These are phyloP conservation scores for Phytopythium cucurbitacearum DNA, from an alignment of 352 stramenopile genomes.

Conservation along the genomic window DNA sequence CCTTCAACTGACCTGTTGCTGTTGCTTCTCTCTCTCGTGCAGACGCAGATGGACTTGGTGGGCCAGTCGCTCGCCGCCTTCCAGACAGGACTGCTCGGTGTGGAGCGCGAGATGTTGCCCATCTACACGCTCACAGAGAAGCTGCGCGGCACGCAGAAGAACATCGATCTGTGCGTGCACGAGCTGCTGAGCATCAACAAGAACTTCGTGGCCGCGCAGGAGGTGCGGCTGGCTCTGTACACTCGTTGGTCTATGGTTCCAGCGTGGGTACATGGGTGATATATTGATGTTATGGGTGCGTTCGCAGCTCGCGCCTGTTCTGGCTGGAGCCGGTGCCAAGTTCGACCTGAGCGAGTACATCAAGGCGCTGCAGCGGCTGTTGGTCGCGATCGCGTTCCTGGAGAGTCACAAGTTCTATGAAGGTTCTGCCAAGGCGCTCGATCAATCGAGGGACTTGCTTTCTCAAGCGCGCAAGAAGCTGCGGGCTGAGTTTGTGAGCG, in stretches of 20 bases:
- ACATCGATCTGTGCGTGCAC: slow-evolving; percentile 77
- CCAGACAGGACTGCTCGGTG: slow-evolving; percentile 56
- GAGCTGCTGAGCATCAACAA: slow-evolving; percentile 67
- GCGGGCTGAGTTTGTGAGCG: slow-evolving; percentile 65
- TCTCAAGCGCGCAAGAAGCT: slow-evolving; percentile 55
- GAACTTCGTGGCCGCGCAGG: slow-evolving; percentile 66
- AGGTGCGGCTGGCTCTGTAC: slow-evolving; percentile 22
- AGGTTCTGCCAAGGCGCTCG: slow-evolving; percentile 64
- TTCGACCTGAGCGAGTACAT: slow-evolving; percentile 73
- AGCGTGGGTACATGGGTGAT: neutral
- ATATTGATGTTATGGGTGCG: neutral
- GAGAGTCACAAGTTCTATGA: slow-evolving; percentile 69
- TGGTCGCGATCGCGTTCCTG: slow-evolving; percentile 66
- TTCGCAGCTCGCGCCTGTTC: slow-evolving; percentile 48
- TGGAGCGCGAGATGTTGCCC: slow-evolving; percentile 78
- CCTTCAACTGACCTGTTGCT: neutral
- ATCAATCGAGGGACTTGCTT: slow-evolving; percentile 61
- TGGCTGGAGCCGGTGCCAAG: slow-evolving; percentile 57
- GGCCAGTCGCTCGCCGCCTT: slow-evolving; percentile 50
- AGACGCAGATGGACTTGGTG: slow-evolving; percentile 63
- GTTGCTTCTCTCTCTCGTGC: neutral
- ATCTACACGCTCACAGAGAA: slow-evolving; percentile 84
- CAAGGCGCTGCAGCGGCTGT: slow-evolving; percentile 53
- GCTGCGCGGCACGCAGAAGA: slow-evolving; percentile 76
- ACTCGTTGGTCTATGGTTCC: neutral